phyloP scores from a whole-genome alignment of 805 yeast species.

The Lachancea fermentati region DNA sequence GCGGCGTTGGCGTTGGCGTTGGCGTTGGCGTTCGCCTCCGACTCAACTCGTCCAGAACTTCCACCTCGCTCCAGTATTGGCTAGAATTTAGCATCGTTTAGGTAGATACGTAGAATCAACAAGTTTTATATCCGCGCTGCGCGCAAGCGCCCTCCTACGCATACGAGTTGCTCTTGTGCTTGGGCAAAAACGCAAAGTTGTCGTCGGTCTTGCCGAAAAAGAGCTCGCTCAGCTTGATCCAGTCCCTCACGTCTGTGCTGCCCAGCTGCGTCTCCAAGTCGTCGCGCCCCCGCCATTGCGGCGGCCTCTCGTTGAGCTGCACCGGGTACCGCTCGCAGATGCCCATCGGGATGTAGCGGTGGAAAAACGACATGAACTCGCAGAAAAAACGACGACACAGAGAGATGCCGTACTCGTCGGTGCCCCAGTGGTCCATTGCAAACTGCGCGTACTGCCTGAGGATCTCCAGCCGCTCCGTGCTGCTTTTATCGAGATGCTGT shows the following conservation, averaged over 20 bases:
- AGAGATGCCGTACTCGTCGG: constrained; percentile 90
- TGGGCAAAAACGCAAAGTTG: constrained; percentile 76
- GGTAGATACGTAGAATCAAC: too few relatives aligned
- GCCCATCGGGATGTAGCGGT: constrained; percentile 92
- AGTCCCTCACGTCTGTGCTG: constrained; percentile 78
- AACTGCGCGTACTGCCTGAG: constrained; percentile 62
- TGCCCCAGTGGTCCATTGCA: constrained; percentile 96
- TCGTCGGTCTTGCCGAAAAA: constrained; percentile 83
- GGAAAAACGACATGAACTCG: constrained; percentile 90
- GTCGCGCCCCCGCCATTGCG: constrained; percentile 86
- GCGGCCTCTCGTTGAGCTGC: constrained; percentile 87
- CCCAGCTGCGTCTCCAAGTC: constrained; percentile 89
- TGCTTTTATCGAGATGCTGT: constrained; percentile 84
- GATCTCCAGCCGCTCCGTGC: constrained; percentile 82
- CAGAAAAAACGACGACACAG: constrained; percentile 85
- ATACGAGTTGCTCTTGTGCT: constrained; percentile 89
- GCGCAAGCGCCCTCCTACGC: too few relatives aligned
- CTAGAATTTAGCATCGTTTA: too few relatives aligned
- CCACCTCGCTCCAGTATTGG: too few relatives aligned
- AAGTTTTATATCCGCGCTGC: too few relatives aligned
- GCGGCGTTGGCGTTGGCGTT: too few relatives aligned
- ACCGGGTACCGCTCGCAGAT: constrained; percentile 86
- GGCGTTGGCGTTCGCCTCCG: too few relatives aligned
- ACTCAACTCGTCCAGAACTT: too few relatives aligned
- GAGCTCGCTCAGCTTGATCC: constrained; percentile 95